phyloP scores from a whole-genome alignment of 495 filamentous ascomycete genomes.

The Platismatia glauca region DNA sequence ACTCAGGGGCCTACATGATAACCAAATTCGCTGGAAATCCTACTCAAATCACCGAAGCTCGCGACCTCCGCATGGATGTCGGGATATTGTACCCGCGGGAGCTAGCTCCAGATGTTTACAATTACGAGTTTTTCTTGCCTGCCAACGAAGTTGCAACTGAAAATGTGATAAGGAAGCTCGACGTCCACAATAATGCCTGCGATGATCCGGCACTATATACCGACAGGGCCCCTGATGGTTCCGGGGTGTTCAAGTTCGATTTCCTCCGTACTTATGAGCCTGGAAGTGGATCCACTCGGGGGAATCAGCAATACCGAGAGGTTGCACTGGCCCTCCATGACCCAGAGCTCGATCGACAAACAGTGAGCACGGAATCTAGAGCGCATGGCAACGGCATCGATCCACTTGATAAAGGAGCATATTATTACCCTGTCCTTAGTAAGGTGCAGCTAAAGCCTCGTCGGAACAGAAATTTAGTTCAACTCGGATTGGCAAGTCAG shows the following conservation, averaged over 20 bases:
- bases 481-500: conserved; percentile 36
- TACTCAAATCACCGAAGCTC: conserved; percentile 44
- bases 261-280: conserved; percentile 80
- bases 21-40: conserved; percentile 86
- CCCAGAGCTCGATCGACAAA: conserved; percentile 45
- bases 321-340: conserved; percentile 56
- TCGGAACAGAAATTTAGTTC: conserved; percentile 43
- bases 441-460: conserved; percentile 52
- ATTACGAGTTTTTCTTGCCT: conserved; percentile 76
- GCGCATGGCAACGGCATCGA: not conserved
- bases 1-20: conserved; percentile 74
- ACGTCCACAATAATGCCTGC: conserved; percentile 57
- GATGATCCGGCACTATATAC: conserved; percentile 62
- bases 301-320: conserved; percentile 44
- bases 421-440: conserved; percentile 83
- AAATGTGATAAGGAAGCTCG: conserved; percentile 65
- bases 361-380: not conserved
- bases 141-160: conserved; percentile 45
- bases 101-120: conserved; percentile 33
- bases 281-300: conserved; percentile 52
- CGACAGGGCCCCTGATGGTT: conserved; percentile 34
- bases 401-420: conserved; percentile 52
- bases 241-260: conserved; percentile 59
- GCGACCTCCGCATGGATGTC: conserved; percentile 75
- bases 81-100: conserved; percentile 65